Evolutionary conservation across 768 basidiomycete species (phyloP), one percentile per base, ranked within the genome.

Genomic region (Suillus ampliporus): DNA sequence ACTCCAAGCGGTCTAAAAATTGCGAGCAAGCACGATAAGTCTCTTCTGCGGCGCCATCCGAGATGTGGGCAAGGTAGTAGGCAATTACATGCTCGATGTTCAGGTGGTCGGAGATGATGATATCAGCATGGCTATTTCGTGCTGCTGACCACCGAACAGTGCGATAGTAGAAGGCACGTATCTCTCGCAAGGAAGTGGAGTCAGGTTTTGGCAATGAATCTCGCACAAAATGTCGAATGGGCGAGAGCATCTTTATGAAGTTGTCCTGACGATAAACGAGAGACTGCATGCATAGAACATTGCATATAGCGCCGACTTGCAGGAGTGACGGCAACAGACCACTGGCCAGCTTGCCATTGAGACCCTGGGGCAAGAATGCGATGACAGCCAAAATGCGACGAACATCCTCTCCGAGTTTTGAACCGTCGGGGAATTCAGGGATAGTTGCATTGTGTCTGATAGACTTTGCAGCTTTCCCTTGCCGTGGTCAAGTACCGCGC

Each of bases 361-460:
- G 28, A 8, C 60, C 60, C 41, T 61, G 60, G 10, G 60, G 60
- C 10, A 61, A 40, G 15, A 61, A 51, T 8, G 60, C 60, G 7
- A 52, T 19, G 13, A 61, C 19, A 4, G 34, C 50, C 10, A 61
- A 40, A 19, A 13, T 13, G 26, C 5, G 51, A 1, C 38, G 13
- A 51, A 6, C 50, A 7, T 61, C 60, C 23, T 23, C 37, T 13
- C 50, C 48, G 28, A 52, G 38, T 2, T 3, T 28, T 28, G 37
- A 13, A 38, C 14, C 1, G 60, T 41, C 3, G 57, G 41, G 13
- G 41, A 40, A 15, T 2, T 15, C 13, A 58, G 57, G 11, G 57
- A 58, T 17, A 58, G 17, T 26, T 58, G 41, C 41, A 58, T 41
- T 4, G 38, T 31, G 28, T 28, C 3, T 34, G 38, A 26, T 8